Evolutionary conservation across 2,329 filamentous ascomycete species (phyloP), one percentile per base, ranked within the genome.

Genomic region (Neopestalotiopsis sp.): DNA sequence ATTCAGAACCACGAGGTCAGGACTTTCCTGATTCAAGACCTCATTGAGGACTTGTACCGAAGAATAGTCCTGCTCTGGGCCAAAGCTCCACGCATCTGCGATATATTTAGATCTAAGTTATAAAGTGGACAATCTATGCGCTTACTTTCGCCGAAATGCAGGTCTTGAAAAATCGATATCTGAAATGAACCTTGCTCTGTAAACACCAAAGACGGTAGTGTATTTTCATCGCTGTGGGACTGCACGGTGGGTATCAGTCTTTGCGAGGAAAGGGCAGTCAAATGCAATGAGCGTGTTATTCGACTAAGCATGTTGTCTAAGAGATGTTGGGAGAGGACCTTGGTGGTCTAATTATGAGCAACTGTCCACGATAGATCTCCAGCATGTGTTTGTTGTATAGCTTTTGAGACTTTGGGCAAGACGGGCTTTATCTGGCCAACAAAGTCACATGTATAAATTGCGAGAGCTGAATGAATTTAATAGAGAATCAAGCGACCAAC

Each of bases 1-100:
- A 67, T 93, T 94, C 34, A 94, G 78, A 0, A 94, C 87, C 0
- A 91, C 90, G 0, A 94, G 82, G 52, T 89, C 82, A 0, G 88
- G 85, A 0, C 76, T 73, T 69, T 93, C 91, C 0, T 76, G 78
- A 45, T 88, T 82, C 1, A 94, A 83, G 5, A 93, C 81, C 0
- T 81, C 79, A 64, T 84, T 83, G 73, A 93, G 88, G 0, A 92
- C 88, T 4, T 79, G 32, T 4, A 86, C 79, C 0, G 88, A 88
- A 65, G 87, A 86, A 69, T 83, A 75, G 76, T 93, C 91, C 70
- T 88, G 86, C 40, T 82, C 80, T 4, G 84, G 82, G 0, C 83
- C 80, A 28, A 75, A 72, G 40, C 81, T 79, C 75, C 81, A 83
- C 3, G 84, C 82, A 73, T 85, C 82, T 84, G 32, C 10, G 17